Evolutionary conservation across 768 basidiomycete genomes (phyloP).

Genomic region (Galerina sulciceps): DNA sequence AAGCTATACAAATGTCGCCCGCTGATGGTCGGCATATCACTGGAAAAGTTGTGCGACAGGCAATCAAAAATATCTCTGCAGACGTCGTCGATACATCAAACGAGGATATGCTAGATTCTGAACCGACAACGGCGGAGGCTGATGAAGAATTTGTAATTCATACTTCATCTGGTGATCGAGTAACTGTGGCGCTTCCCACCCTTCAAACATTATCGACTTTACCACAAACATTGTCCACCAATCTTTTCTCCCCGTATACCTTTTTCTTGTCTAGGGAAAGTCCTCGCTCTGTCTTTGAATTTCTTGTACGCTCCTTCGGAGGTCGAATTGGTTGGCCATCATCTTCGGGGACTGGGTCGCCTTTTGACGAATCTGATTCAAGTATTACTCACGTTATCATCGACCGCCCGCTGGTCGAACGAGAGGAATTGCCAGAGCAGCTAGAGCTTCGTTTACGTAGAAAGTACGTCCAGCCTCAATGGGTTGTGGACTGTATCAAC

Average conservation of each 20-base stretch:
- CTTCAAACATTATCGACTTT: constrained; percentile 66
- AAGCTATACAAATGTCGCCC: constrained; percentile 53
- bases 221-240: constrained; percentile 58
- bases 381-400: constrained; percentile 95
- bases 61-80: constrained; percentile 57
- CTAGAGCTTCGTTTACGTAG: constrained; percentile 67
- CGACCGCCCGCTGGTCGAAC: constrained; percentile 75
- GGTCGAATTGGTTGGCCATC: constrained; percentile 90
- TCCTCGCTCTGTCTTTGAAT: constrained; percentile 91
- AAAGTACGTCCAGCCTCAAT: constrained; percentile 95
- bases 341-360: constrained; percentile 82
- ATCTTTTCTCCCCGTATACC: constrained; percentile 82
- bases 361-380: constrained; percentile 75
- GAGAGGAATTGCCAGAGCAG: constrained; percentile 58
- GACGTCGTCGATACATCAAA: constrained; percentile 36
- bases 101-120: constrained; percentile 39
- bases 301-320: constrained; percentile 89
- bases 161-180: constrained; percentile 47
- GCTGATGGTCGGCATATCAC: constrained; percentile 49
- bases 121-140: constrained; percentile 35
- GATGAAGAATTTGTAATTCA: constrained; percentile 76
- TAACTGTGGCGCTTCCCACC: constrained; percentile 64
- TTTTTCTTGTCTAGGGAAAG: constrained; percentile 96
- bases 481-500: constrained; percentile 97
- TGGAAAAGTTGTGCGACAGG: constrained; percentile 59